Base-by-base conservation (phyloP, 75 land plant genomes). In the Pseudotsuga menziesii region DNA sequence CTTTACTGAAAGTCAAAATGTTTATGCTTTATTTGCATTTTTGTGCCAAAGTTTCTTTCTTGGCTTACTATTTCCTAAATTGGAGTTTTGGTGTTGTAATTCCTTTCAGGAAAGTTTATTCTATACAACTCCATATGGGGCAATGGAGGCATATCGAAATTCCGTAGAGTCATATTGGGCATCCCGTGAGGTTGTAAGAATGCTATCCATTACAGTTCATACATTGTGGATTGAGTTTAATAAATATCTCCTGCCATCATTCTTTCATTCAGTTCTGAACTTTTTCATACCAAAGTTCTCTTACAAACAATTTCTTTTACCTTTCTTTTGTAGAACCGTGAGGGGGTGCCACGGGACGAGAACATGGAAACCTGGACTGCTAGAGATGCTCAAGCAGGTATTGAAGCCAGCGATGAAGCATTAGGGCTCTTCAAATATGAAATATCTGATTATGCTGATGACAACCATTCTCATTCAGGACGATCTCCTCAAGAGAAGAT, bases 71-170 rank as follows among this genome's bases (percentile, higher is more conserved):
- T 69, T 69, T n/a, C n/a, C 72, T 69, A 19, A 39, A 19, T 39
- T 69, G 22, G 52, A 39, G 72, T 73, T 25, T 44, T 73, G 26
- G 75, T 55, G 4, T 52, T 25, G 1, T 25, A 73, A 52, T 71
- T 36, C 8, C 62, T 57, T 72, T 19, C 95, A 96, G 99, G 95
- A 92, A 79, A 82, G 75, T 56, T 82, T 96, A 29, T 89, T 94
- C 69, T 96, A 91, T 77, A 61, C 85, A 29, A 86, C 93, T 52
- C 89, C 93, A 17, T 64, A 76, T 74, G 93, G 92, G 71, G 88
- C 99, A 26, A 85, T 92, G 89, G 91, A 88, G 63, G 61, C 72
- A 15, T 96, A 94, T 78, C 82, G 93, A 48, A 86, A 79, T 48
- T 92, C 88, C 67, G 81, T 94, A 58, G 95, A 88, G 76, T 78